phyloP scores from a whole-genome alignment of 306 rosid genomes.

The Lathyrus sativus region DNA sequence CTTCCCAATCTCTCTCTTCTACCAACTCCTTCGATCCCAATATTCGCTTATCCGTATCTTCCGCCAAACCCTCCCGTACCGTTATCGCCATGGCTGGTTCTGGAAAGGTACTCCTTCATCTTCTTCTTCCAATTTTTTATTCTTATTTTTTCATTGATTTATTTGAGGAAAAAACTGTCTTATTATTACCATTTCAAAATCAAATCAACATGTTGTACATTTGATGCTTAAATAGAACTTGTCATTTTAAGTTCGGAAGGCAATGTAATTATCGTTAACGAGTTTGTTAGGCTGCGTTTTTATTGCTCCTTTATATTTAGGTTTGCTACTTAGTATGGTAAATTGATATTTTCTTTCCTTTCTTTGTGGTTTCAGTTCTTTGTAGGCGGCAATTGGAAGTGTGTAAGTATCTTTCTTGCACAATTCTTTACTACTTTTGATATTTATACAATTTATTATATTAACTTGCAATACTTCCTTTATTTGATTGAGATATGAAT shows the following conservation, averaged over 20 bases:
- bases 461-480: conserved; percentile 5
- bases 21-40: conserved; percentile 52
- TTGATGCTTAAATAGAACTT: neutral
- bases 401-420: conserved; percentile 61
- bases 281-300: neutral
- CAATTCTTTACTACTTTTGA: too few species aligned
- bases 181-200: neutral
- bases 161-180: too few species aligned
- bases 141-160: too few species aligned
- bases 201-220: neutral
- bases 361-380: conserved; percentile 70
- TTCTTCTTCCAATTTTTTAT: too few species aligned
- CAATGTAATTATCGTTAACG: conserved; percentile 17
- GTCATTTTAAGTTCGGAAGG: conserved; percentile 9
- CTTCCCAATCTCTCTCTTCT: conserved; percentile 35
- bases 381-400: conserved; percentile 98
- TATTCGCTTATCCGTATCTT: conserved; percentile 62
- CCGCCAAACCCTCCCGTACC: conserved; percentile 60
- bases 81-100: conserved; percentile 88
- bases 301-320: too few species aligned
- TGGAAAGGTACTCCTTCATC: conserved; percentile 60
- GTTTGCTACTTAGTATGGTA: neutral
- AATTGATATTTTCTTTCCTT: conserved; percentile 22
- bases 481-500: neutral
- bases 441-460: neutral